Percentiles rank a stretch among this genome's conserved stretches.
Conservation (phyloP, 2,329 filamentous ascomycete species). For the Mariannaea elegans region DNA sequence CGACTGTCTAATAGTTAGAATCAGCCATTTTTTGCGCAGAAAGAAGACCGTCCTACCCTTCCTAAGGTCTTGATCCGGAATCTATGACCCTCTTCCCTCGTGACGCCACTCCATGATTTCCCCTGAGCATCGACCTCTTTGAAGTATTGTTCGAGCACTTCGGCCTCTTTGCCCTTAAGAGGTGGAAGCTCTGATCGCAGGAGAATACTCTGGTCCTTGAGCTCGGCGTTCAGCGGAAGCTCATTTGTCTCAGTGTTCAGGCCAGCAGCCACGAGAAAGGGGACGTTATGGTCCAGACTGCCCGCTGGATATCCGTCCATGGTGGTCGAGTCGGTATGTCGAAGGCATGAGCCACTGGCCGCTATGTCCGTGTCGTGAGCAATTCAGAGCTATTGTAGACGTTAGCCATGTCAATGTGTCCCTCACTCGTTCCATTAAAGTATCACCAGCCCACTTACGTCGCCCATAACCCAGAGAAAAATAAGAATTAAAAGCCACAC, state of each 20-base stretch:
- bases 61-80: constrained; percentile 80
- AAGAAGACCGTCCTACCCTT: constrained; percentile 69
- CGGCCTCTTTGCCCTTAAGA: constrained; percentile 71
- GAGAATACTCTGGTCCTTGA: constrained; percentile 66
- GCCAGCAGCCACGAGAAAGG: constrained; percentile 84
- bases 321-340: constrained; percentile 31
- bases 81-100: constrained; percentile 59
- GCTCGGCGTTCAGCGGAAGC: constrained; percentile 56
- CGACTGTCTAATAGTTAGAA: constrained; percentile 53
- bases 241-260: constrained; percentile 59
- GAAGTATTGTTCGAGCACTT: constrained; percentile 72
- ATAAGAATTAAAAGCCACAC: not conserved
- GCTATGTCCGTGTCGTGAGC: constrained; percentile 20
- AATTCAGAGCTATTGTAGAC: constrained; percentile 34
- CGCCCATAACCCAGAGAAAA: constrained; percentile 18
- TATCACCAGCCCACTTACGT: constrained; percentile 36
- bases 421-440: constrained; percentile 36
- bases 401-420: constrained; percentile 30
- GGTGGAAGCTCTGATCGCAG: constrained; percentile 77
- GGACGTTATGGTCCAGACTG: constrained; percentile 88
- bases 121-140: constrained; percentile 69
- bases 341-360: constrained; percentile 33
- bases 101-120: constrained; percentile 73
- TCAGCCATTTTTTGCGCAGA: constrained; percentile 22
- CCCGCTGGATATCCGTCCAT: constrained; percentile 85